Conservation (phyloP, 305 asterid species). For the Solanum hybrid region DNA sequence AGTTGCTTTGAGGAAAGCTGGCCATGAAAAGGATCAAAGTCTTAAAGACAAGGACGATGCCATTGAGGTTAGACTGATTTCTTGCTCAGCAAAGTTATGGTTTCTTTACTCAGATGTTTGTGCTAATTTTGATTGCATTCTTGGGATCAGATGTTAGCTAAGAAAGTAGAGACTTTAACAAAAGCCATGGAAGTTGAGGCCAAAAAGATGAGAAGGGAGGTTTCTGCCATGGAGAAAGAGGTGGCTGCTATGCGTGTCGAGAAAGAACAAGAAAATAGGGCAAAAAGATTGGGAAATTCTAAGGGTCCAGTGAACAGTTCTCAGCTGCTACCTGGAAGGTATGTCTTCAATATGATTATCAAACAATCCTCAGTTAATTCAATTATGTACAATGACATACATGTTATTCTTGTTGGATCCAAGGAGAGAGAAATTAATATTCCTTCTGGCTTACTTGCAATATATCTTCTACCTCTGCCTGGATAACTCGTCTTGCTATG, state of each 20-base stretch:
- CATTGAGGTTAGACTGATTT: constrained; percentile 60
- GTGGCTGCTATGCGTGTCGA: constrained; percentile 94
- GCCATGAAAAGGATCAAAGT: constrained; percentile 95
- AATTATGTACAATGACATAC: background rate
- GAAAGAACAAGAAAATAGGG: constrained; percentile 80
- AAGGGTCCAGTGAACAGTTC: constrained; percentile 64
- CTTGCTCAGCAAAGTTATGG: constrained; percentile 7
- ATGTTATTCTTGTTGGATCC: background rate
- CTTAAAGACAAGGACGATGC: constrained; percentile 98
- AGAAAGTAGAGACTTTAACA: constrained; percentile 94
- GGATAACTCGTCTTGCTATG: background rate
- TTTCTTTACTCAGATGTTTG: constrained; percentile 3
- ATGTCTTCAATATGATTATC: constrained; percentile 10
- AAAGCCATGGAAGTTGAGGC: constrained; percentile 99
- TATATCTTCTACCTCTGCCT: background rate
- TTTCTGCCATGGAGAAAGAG: constrained; percentile 98
- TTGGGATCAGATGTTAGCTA: constrained; percentile 75
- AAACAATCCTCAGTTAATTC: background rate
- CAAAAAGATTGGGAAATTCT: constrained; percentile 59
- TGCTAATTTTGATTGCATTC: constrained; percentile 2
- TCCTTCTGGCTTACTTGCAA: background rate
- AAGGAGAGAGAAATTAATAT: background rate
- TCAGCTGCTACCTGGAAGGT: constrained; percentile 77
- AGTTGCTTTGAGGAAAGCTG: constrained; percentile 76
- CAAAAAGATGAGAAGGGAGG: constrained; percentile 97